These are phyloP conservation scores for Aechmea fasciata DNA, from an alignment of 176 grass and related monocot genomes.

Conservation along the genomic window DNA sequence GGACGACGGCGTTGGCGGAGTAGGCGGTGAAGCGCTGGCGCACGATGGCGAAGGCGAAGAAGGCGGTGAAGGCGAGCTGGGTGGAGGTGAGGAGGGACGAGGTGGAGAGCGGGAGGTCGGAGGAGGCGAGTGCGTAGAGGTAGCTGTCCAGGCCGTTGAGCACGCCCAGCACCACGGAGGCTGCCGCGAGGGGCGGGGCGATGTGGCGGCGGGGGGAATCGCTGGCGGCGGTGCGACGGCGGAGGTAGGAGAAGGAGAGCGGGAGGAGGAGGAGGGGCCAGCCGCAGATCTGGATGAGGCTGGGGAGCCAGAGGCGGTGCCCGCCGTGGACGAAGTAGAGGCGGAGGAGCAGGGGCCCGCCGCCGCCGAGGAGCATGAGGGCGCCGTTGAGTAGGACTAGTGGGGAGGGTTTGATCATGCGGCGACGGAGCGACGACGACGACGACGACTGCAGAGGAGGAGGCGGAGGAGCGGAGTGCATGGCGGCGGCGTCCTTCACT, in stretches of 20 bases:
- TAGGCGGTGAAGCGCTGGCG: constrained; percentile 51
- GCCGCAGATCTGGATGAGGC: constrained; percentile 39
- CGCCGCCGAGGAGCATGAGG: constrained; percentile 50
- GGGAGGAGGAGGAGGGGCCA: constrained; percentile 58
- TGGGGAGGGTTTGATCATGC: constrained; percentile 5
- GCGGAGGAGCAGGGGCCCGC: constrained; percentile 45
- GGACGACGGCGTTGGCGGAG: constrained; percentile 57
- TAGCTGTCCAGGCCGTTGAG: constrained; percentile 40
- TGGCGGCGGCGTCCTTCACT: background rate
- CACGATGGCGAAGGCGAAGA: constrained; percentile 55
- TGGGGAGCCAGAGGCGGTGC: constrained; percentile 41
- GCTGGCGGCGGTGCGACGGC: constrained; percentile 4
- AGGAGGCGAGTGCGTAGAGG: constrained; percentile 37
- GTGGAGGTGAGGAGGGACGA: constrained; percentile 63
- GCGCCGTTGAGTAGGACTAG: constrained; percentile 34
- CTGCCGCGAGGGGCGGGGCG: constrained; percentile 17
- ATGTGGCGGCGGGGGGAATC: constrained; percentile 9
- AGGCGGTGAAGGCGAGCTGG: constrained; percentile 68
- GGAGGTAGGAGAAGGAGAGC: constrained; percentile 13
- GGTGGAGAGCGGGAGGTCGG: constrained; percentile 61
- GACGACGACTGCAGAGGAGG: background rate
- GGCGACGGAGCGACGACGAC: too few species aligned
- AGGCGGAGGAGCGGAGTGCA: background rate
- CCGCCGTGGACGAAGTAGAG: constrained; percentile 67
- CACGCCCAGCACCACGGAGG: constrained; percentile 27